Evolutionary conservation across 2,329 filamentous ascomycete species (phyloP), one percentile per base, ranked within the genome.

Genomic region (Claviceps monticola): DNA sequence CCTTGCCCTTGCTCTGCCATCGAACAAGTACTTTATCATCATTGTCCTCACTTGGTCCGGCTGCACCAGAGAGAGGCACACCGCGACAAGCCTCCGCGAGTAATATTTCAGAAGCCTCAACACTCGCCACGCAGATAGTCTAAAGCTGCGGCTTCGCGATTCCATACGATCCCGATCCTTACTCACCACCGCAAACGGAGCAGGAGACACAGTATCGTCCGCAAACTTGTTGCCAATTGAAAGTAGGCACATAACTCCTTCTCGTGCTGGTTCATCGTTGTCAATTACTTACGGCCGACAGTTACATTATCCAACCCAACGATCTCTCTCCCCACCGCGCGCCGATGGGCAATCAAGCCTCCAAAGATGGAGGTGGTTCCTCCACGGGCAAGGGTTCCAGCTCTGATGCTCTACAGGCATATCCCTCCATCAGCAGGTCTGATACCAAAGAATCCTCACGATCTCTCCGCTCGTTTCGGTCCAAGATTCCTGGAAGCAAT

Each of bases 391-490:
- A 79, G 68, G 70, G 71, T 58, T 72, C 72, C 42, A 71, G 68
- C 55, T 58, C 66, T 43, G 74, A 78, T 55, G 62, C 59, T 23
- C 73, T 96, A 54, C 84, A 88, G 67, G 86, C 88, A 34, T 95
- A 93, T 67, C 91, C 90, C 29, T 95, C 91, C 29, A 91, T 97
- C 66, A 86, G 84, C 70, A 85, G 86, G 65, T 88, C 89, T 52
- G 91, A 97, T 65, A 97, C 91, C 29, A 91, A 90, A 66, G 90
- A 95, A 58, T 96, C 89, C 6, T 81, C 85, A 36, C 85, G 89
- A 57, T 96, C 90, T 4, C 83, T 96, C 67, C 82, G 87, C 59
- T 84, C 82, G 41, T 78, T 97, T 59, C 80, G 88, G 55, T 94
- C 88, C 56, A 96, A 96, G 71, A 96, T 95, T 54, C 88, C 86